phyloP scores from a whole-genome alignment of 2,329 filamentous ascomycete genomes.

The Diplodia scrobiculata region DNA sequence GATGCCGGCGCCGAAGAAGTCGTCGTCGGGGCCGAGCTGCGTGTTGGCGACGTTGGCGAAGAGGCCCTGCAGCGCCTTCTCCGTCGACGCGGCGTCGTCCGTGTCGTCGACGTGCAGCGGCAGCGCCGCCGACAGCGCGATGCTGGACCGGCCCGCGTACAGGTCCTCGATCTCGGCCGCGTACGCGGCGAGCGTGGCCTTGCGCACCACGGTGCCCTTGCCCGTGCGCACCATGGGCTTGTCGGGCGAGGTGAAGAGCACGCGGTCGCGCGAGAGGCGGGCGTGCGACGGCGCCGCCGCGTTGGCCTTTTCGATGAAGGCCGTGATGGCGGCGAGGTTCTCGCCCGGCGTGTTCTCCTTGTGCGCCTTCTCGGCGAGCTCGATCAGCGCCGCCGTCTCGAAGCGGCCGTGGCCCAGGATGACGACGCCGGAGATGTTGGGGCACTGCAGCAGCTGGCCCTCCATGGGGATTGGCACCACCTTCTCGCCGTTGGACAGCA shows the following conservation, averaged over 20 bases:
- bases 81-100: not conserved
- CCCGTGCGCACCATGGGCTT: conserved; percentile 29
- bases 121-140: not conserved
- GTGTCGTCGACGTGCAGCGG: not conserved
- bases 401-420: conserved; percentile 52
- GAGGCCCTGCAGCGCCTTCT: not conserved
- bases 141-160: conserved; percentile 37
- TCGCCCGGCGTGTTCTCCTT: conserved; percentile 20
- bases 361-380: not conserved
- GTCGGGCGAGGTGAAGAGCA: conserved; percentile 29
- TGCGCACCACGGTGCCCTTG: conserved; percentile 34
- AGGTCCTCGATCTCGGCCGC: conserved; percentile 44
- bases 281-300: conserved; percentile 2
- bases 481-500: conserved; percentile 25
- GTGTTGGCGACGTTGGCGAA: not conserved
- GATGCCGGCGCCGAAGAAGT: conserved; percentile 62
- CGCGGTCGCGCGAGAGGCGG: conserved; percentile 29
- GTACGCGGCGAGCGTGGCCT: conserved; percentile 32
- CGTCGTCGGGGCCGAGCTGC: conserved; percentile 37
- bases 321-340: not conserved
- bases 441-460: not conserved
- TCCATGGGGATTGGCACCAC: conserved; percentile 11
- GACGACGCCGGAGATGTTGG: conserved; percentile 56
- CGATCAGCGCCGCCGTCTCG: not conserved
- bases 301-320: not conserved